These are phyloP conservation scores for Botrytis cinerea DNA, from an alignment of 2,329 filamentous ascomycete genomes.

Conservation along the genomic window DNA sequence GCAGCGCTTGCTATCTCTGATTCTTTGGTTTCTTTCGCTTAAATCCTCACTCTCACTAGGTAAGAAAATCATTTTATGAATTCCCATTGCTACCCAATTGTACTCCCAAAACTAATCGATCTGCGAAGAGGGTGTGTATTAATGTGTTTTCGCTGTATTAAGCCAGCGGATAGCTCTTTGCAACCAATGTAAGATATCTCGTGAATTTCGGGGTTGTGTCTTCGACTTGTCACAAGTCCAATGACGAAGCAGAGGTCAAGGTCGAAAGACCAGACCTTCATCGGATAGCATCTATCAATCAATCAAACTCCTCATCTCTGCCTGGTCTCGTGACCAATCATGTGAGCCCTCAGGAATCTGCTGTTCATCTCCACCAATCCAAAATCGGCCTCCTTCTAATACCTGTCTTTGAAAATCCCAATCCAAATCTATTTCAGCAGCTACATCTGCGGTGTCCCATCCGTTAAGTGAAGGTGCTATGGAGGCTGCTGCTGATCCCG, in stretches of 20 bases:
- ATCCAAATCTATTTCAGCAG: conserved; percentile 30
- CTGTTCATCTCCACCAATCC: conserved; percentile 34
- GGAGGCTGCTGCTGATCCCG: not conserved
- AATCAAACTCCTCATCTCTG: conserved; percentile 40
- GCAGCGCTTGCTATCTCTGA: conserved; percentile 20
- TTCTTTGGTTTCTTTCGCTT: not conserved
- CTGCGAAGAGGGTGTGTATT: no score
- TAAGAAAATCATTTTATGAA: not conserved
- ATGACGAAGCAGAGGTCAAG: not conserved
- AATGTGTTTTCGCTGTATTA: not conserved
- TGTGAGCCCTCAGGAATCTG: conserved; percentile 5
- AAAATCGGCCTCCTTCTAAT: conserved; percentile 35
- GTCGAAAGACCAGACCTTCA: not conserved
- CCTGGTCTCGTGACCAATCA: conserved; percentile 27
- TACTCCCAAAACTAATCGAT: not conserved
- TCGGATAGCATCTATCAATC: conserved; percentile 18
- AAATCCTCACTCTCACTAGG: not conserved
- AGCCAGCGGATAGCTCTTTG: not conserved
- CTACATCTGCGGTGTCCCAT: not conserved
- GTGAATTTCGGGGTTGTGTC: not conserved
- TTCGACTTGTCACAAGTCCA: not conserved
- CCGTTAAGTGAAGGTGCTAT: conserved; percentile 13
- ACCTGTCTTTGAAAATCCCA: conserved; percentile 38
- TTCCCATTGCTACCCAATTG: not conserved
- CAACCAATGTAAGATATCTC: not conserved